Evolutionary conservation across 2,329 filamentous ascomycete genomes (phyloP).

Genomic region (Neodidymelliopsis sp.): DNA sequence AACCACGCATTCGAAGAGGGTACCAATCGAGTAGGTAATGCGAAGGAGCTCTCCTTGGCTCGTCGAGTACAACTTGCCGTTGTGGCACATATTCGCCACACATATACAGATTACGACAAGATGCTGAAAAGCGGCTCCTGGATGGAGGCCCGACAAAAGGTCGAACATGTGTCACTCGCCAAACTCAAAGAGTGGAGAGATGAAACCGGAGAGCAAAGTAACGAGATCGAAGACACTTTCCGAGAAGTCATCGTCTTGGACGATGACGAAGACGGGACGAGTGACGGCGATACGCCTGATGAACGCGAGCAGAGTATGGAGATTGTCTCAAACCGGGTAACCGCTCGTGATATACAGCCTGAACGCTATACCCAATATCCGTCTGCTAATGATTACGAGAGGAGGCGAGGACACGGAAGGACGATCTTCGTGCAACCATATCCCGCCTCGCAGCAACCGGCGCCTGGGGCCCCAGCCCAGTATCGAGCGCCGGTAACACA

Average conservation of each 20-base stretch:
- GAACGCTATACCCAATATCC: conserved; percentile 27
- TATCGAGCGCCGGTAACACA: conserved; percentile 15
- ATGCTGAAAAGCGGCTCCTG: conserved; percentile 62
- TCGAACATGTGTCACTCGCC: conserved; percentile 63
- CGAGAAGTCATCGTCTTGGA: conserved; percentile 70
- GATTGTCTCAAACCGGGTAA: conserved; percentile 43
- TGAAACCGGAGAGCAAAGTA: conserved; percentile 59
- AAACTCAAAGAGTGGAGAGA: conserved; percentile 70
- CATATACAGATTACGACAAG: conserved; percentile 68
- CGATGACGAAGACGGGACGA: conserved; percentile 62
- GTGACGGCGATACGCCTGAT: conserved; percentile 42
- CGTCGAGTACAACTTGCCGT: conserved; percentile 68
- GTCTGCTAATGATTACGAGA: conserved; percentile 20
- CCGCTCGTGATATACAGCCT: conserved; percentile 42
- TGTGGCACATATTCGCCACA: conserved; percentile 68
- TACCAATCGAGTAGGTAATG: conserved; percentile 65
- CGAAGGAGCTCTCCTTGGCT: conserved; percentile 60
- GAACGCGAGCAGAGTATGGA: conserved; percentile 43
- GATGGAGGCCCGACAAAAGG: conserved; percentile 61
- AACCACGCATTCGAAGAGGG: conserved; percentile 68
- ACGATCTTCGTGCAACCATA: conserved; percentile 34
- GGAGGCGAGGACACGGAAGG: conserved; percentile 28
- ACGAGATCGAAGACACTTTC: conserved; percentile 67
- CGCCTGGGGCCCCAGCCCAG: conserved; percentile 12
- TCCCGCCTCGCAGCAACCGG: conserved; percentile 18